These are phyloP conservation scores for Malassezia vespertilionis DNA, from an alignment of 1,284 basidiomycete species.

Conservation along the genomic window DNA sequence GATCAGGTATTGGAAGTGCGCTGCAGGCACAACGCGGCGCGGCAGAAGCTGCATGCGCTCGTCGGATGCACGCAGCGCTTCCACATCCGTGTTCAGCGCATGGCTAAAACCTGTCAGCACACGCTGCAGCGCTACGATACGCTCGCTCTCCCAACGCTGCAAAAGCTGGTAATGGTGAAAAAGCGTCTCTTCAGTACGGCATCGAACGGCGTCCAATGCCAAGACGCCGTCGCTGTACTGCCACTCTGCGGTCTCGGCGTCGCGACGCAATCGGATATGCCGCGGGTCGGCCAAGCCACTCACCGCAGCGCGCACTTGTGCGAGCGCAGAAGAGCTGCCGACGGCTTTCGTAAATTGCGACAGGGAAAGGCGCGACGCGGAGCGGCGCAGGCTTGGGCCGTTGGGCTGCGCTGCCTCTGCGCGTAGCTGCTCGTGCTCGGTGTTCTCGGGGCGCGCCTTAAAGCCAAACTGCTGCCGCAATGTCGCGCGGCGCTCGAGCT, in stretches of 20 bases:
- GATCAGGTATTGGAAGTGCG: conserved; percentile 26
- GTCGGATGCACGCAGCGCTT: conserved; percentile 19
- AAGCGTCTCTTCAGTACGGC: conserved; percentile 33
- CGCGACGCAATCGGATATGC: conserved; percentile 34
- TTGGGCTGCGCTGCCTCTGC: background rate
- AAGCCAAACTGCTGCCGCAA: conserved; percentile 45
- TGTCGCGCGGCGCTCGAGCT: conserved; percentile 38
- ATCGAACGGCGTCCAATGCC: conserved; percentile 33
- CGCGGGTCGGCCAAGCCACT: conserved; percentile 34
- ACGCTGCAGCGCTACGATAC: conserved; percentile 33
- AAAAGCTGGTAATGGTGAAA: conserved; percentile 33
- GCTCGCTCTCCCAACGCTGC: conserved; percentile 38
- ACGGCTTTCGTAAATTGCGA: conserved; percentile 33
- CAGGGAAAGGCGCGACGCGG: conserved; percentile 12
- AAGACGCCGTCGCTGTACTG: conserved; percentile 32
- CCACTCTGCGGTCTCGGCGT: conserved; percentile 35
- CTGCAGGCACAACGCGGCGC: background rate
- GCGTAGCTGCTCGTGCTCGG: background rate
- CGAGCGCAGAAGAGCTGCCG: conserved; percentile 18
- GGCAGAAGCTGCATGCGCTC: conserved; percentile 12
- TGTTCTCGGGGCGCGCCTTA: conserved; percentile 13
- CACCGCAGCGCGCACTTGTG: conserved; percentile 31
- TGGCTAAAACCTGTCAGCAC: conserved; percentile 27
- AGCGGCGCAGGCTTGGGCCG: background rate
- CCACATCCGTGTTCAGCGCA: conserved; percentile 16